Base-by-base conservation (phyloP, 352 stramenopile genomes). In the Pythium dissimile region DNA sequence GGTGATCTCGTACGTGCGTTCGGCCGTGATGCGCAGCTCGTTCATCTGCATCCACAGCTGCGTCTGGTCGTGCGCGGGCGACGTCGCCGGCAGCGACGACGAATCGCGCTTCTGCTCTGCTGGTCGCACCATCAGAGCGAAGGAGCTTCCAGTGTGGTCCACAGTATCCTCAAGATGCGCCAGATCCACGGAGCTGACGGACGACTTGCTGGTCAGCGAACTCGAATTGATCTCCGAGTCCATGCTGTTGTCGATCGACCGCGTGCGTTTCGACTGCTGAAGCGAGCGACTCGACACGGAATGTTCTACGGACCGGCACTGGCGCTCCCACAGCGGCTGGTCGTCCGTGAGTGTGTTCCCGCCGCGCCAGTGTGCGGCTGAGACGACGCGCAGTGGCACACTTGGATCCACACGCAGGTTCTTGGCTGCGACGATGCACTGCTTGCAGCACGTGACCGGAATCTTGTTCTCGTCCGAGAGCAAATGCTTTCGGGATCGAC, bases 371-470 rank as follows among this genome's bases (percentile, higher is more conserved):
- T 24, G 37, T n/a, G 30, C 27, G 1, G 37, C 37, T 18, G 59
- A 49, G 20, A 66, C 27, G 20, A 66, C 37, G 26, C 24, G 43
- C 37, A 66, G 44, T 30, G 50, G 59, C 18, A 42, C 15, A 13
- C 38, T 11, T 13, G 60, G 60, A 18, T 62, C 53, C 1, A 59
- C 12, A 23, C 9, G 10, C 9, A 58, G 26, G 2, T 57, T 11
- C 37, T 49, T 46, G 6, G 60, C 60, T 12, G 47, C 53, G 23
- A 67, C 39, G 46, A 67, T 44, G 26, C 60, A 67, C 39, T 67
- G 42, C 38, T 67, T 67, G 47, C 60, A 67, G 41, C 60, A 67
- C 45, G 30, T 27, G 5, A 67, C 41, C 1, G 27, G 35, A 30
- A 67, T 45, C 46, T 67, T 58, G 7, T 30, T 35, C 13, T 55